phyloP scores from a whole-genome alignment of 192 early-diverging fungal genomes.

The Chytriomyces sp. region DNA sequence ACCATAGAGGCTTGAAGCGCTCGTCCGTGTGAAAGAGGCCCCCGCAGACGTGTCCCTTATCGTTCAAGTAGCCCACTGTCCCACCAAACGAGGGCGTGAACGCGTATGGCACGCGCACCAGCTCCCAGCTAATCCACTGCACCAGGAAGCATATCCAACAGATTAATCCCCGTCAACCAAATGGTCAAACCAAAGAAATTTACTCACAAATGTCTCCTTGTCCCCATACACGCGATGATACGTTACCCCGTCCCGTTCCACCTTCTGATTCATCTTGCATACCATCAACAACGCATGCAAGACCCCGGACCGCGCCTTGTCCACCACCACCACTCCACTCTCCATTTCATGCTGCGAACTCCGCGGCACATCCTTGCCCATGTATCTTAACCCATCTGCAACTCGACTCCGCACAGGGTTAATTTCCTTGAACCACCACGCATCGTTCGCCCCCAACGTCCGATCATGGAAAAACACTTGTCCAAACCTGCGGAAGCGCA shows the following conservation, averaged over 20 bases:
- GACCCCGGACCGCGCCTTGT: slow-evolving; percentile 48
- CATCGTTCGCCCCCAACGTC: slow-evolving; percentile 34
- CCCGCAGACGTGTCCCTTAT: slow-evolving; percentile 19
- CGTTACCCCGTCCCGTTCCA: slow-evolving; percentile 8
- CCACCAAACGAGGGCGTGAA: slow-evolving; percentile 58
- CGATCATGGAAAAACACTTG: slow-evolving; percentile 67
- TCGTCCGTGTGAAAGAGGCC: slow-evolving; percentile 33
- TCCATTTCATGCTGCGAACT: slow-evolving; percentile 60
- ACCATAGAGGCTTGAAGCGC: slow-evolving; percentile 23
- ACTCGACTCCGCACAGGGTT: neutral
- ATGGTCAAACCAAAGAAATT: slow-evolving; percentile 40
- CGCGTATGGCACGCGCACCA: slow-evolving; percentile 59
- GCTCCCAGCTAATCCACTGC: slow-evolving; percentile 59
- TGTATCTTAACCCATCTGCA: neutral
- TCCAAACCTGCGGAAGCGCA: slow-evolving; percentile 48
- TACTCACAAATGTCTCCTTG: neutral
- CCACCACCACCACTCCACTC: slow-evolving; percentile 64
- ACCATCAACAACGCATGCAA: slow-evolving; percentile 55
- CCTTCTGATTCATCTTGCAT: slow-evolving; percentile 53
- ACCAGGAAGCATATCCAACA: neutral
- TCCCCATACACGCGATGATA: slow-evolving; percentile 17
- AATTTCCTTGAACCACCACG: slow-evolving; percentile 45
- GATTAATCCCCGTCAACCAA: slow-evolving; percentile 54
- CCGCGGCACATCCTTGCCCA: neutral
- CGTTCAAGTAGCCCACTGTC: slow-evolving; percentile 50